Percentiles rank a stretch among this genome's conserved stretches.
Conservation (phyloP, 2,329 filamentous ascomycete genomes). For the Penicillium expansum region DNA sequence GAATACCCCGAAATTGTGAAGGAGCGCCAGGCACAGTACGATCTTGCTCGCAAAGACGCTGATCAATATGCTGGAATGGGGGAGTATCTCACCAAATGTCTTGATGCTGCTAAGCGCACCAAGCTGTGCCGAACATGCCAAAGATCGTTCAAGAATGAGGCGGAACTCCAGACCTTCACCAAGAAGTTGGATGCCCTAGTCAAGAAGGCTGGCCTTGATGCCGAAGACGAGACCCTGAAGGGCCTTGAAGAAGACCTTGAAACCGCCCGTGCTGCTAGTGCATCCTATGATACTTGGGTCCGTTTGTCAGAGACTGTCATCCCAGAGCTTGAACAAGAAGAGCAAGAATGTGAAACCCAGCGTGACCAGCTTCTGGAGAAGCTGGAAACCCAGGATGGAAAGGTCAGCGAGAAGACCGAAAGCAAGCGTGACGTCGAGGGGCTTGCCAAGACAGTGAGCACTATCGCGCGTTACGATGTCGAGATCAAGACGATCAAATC, state of each 20-base stretch:
- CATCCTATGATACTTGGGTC: slow-evolving; percentile 71
- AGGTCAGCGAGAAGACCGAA: slow-evolving; percentile 61
- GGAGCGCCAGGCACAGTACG: slow-evolving; percentile 51
- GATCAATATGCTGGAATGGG: slow-evolving; percentile 66
- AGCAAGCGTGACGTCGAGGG: slow-evolving; percentile 71
- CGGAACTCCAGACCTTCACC: slow-evolving; percentile 62
- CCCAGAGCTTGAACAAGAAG: slow-evolving; percentile 64
- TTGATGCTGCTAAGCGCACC: slow-evolving; percentile 63
- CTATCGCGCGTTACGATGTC: slow-evolving; percentile 67
- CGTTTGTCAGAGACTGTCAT: slow-evolving; percentile 67
- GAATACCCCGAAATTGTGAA: slow-evolving; percentile 54
- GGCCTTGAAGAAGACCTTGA: slow-evolving; percentile 62
- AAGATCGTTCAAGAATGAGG: slow-evolving; percentile 60
- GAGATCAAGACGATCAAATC: slow-evolving; percentile 69
- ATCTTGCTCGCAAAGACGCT: slow-evolving; percentile 60
- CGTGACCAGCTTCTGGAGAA: slow-evolving; percentile 58
- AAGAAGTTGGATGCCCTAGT: slow-evolving; percentile 62
- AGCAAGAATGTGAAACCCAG: slow-evolving; percentile 60
- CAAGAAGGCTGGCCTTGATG: slow-evolving; percentile 51
- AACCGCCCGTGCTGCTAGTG: slow-evolving; percentile 60
- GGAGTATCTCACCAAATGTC: slow-evolving; percentile 68
- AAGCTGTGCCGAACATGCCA: slow-evolving; percentile 76
- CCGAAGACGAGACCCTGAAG: slow-evolving; percentile 61
- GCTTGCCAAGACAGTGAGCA: slow-evolving; percentile 71
- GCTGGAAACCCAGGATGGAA: slow-evolving; percentile 66